Base-by-base conservation (phyloP, 2,329 filamentous ascomycete species). In the Lachnellula occidentalis region DNA sequence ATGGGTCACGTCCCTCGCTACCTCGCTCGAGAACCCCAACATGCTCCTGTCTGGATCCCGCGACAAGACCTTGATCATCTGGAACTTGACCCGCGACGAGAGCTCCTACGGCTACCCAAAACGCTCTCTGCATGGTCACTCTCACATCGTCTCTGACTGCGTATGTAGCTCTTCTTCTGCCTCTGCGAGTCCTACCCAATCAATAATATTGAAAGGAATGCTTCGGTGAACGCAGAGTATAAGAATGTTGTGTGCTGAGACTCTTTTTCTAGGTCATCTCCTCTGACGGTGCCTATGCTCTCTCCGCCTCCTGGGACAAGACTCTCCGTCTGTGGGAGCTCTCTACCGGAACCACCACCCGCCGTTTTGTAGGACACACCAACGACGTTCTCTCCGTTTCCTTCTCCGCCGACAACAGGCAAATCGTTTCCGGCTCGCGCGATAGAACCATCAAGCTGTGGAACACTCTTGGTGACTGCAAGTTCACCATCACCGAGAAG, bases 381-480 rank as follows among this genome's bases (percentile, higher is more conserved):
- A 96, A 95, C 84, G 94, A 97, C 74, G 92, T 99, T 71, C 91
- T 97, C 74, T 97, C 92, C 76, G 94, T 99, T 76, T 96, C 92
- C 69, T 99, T 99, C 89, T 97, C 94, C 71, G 94, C 94, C 85
- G 94, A 99, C 84, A 97, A 97, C 89, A 89, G 94, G 75, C 94
- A 97, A 85, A 97, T 99, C 78, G 94, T 97, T 71, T 97, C 94
- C 67, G 94, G 92, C 67, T 97, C 94, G 65, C 92, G 94, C 76
- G 94, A 99, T 83, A 88, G 91, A 76, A 90, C 89, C 73, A 97
- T 99, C 85, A 99, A 97, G 90, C 87, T 99, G 72, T 99, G 94
- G 94, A 99, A 99, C 85, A 99, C 94, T 70, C 90, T 99, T 67
- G 94, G 94, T 79, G 94, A 99, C 86, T 99, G 94, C 92, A 99